Percentiles rank a stretch among this genome's conserved stretches.
Conservation (phyloP, 192 early-diverging fungal genomes). For the Rhizophagus clarus region DNA sequence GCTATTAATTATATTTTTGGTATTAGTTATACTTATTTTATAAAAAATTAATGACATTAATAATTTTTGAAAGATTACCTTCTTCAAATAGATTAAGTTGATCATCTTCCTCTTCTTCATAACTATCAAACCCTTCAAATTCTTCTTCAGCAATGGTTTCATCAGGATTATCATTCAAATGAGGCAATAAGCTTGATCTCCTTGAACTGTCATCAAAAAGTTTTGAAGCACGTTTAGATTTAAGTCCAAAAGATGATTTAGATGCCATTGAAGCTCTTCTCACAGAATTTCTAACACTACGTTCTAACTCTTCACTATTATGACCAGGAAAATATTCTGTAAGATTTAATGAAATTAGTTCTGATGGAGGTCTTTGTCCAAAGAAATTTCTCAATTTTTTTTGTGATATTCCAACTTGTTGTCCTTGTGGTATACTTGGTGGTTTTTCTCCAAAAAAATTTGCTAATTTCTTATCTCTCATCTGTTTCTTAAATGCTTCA, state of each 20-base stretch:
- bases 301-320: slow-evolving; percentile 35
- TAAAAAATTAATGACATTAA: too few relatives aligned
- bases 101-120: slow-evolving; percentile 32
- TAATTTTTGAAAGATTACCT: neutral
- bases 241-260: slow-evolving; percentile 9
- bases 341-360: slow-evolving; percentile 89
- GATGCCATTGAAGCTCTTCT: slow-evolving; percentile 40
- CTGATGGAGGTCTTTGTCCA: slow-evolving; percentile 92
- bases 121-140: neutral
- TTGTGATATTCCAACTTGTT: slow-evolving; percentile 29
- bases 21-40: too few relatives aligned
- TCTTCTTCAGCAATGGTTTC: slow-evolving; percentile 29
- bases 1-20: slow-evolving; percentile 28
- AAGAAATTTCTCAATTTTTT: slow-evolving; percentile 78
- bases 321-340: slow-evolving; percentile 86
- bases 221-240: slow-evolving; percentile 23
- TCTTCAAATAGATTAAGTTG: neutral
- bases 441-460: slow-evolving; percentile 31
- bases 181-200: neutral
- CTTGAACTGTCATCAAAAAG: slow-evolving; percentile 10
- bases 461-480: slow-evolving; percentile 41
- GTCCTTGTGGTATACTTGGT: slow-evolving; percentile 1
- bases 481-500: slow-evolving; percentile 52
- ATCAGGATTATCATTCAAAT: neutral
- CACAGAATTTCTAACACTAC: slow-evolving; percentile 30